phyloP scores from a whole-genome alignment of 2,329 filamentous ascomycete genomes.

The Trichoderma asperellum region DNA sequence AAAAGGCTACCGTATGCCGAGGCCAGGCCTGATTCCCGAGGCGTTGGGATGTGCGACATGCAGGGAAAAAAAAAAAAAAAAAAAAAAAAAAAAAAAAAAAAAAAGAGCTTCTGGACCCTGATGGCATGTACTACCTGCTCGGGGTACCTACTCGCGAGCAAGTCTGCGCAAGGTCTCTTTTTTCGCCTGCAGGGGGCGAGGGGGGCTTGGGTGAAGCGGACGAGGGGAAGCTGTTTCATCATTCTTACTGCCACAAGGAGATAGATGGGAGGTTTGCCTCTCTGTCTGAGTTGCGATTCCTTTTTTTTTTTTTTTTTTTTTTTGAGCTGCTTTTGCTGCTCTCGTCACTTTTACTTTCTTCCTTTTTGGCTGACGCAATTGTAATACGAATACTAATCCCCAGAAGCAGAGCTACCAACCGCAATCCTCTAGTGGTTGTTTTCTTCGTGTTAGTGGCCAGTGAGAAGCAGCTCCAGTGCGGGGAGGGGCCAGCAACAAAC shows the following conservation, averaged over 20 bases:
- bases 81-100: too few relatives aligned
- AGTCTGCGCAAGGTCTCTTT: neutral
- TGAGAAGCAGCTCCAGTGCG: neutral
- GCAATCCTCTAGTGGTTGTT: neutral
- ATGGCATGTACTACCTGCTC: neutral
- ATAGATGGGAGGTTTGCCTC: neutral
- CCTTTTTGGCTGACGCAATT: neutral
- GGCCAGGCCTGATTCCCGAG: constrained; percentile 12
- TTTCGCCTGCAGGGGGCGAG: neutral
- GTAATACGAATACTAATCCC: neutral
- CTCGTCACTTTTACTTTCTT: neutral
- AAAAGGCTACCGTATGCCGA: neutral
- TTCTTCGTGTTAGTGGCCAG: neutral
- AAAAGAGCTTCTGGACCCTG: constrained; percentile 3
- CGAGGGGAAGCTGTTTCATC: constrained; percentile 1
- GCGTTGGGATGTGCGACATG: constrained; percentile 9
- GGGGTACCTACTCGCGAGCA: neutral
- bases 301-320: neutral
- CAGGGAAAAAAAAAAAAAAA: neutral
- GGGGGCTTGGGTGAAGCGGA: neutral
- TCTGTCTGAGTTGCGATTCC: neutral
- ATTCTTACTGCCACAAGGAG: neutral
- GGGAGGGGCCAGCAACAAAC: neutral
- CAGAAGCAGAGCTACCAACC: neutral
- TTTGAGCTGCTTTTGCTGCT: neutral